Evolutionary conservation across 176 grass and related monocot genomes (phyloP).

Genomic region (Saccharum officinarum): DNA sequence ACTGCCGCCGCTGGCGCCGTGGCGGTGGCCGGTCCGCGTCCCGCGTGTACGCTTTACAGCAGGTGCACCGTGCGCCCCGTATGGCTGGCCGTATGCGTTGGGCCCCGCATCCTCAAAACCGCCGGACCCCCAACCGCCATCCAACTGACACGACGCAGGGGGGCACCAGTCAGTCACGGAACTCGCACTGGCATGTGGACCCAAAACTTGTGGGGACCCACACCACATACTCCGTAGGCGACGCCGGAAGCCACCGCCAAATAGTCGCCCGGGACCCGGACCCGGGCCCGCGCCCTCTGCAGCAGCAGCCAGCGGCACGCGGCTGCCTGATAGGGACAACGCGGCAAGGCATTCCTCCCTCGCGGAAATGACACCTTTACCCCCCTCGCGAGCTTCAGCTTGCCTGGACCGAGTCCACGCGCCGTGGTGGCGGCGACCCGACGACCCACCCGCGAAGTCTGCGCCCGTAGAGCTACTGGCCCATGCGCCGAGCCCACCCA

Average conservation of each 20-base stretch:
- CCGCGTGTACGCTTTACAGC: neutral
- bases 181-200: neutral
- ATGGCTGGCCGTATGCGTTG: neutral
- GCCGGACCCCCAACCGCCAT: neutral
- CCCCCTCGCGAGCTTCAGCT: neutral
- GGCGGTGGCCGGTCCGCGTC: neutral
- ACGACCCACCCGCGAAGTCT: neutral
- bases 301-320: neutral
- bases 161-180: neutral
- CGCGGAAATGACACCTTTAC: constrained; percentile 7
- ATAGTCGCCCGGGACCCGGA: neutral
- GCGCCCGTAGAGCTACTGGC: fast-evolving
- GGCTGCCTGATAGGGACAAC: constrained; percentile 13
- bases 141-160: neutral
- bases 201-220: neutral
- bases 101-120: neutral
- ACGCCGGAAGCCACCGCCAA: neutral
- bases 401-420: neutral
- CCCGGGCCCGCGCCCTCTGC: neutral
- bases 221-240: neutral
- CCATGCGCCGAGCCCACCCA: neutral
- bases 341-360: constrained; percentile 27
- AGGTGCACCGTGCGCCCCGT: neutral
- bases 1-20: neutral
- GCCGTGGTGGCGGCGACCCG: neutral